phyloP scores from a whole-genome alignment of 805 yeast species.

The Saturnispora diversa region DNA sequence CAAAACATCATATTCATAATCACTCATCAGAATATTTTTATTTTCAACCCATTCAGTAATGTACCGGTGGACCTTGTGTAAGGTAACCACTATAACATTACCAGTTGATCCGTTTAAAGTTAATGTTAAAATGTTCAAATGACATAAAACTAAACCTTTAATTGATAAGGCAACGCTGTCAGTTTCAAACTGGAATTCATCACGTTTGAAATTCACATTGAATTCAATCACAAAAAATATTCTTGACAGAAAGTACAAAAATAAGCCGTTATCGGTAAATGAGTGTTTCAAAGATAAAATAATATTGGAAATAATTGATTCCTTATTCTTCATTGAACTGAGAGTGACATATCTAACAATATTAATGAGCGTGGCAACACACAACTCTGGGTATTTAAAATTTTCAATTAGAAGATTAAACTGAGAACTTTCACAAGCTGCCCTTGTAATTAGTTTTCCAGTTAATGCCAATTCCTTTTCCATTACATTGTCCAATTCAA shows the following conservation, averaged over 20 bases:
- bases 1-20: slow-evolving; percentile 29
- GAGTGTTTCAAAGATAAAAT: slow-evolving; percentile 20
- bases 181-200: slow-evolving; percentile 15
- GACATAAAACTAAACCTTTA: slow-evolving; percentile 19
- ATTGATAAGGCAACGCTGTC: slow-evolving; percentile 13
- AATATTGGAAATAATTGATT: slow-evolving; percentile 20
- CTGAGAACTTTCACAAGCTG: background rate
- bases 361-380: slow-evolving; percentile 12
- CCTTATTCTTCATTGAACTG: slow-evolving; percentile 17
- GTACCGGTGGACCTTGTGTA: slow-evolving; percentile 1
- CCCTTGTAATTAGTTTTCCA: slow-evolving; percentile 9
- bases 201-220: slow-evolving; percentile 20
- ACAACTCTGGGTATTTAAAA: slow-evolving; percentile 8
- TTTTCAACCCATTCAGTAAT: slow-evolving; percentile 7
- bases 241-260: slow-evolving; percentile 26
- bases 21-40: slow-evolving; percentile 8
- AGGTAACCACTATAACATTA: background rate
- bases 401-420: slow-evolving; percentile 5
- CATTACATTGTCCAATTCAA: background rate
- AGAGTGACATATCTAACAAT: slow-evolving; percentile 22
- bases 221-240: slow-evolving; percentile 22
- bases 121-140: slow-evolving; percentile 17
- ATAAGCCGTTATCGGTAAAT: slow-evolving; percentile 25
- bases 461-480: background rate
- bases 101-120: background rate